These are phyloP conservation scores for Hypomyces perniciosus DNA, from an alignment of 2,329 filamentous ascomycete species.

Conservation along the genomic window DNA sequence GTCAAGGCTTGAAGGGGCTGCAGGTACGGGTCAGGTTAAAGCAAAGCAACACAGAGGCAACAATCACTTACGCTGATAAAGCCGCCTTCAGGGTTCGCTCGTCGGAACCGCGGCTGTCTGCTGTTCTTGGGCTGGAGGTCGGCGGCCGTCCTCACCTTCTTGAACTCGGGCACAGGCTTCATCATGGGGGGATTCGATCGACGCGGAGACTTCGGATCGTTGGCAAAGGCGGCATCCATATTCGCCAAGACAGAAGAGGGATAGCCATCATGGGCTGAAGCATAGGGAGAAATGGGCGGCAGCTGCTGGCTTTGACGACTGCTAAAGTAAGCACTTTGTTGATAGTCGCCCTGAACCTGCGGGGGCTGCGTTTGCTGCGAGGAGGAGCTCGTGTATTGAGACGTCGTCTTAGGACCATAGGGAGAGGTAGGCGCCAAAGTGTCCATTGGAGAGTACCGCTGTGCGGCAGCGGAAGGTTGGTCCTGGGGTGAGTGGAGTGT, in stretches of 20 bases:
- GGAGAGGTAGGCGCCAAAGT: slow-evolving; percentile 73
- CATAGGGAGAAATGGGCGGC: slow-evolving; percentile 65
- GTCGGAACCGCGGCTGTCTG: slow-evolving; percentile 79
- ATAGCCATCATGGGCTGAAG: slow-evolving; percentile 64
- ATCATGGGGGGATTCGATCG: slow-evolving; percentile 43
- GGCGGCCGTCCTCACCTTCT: slow-evolving; percentile 63
- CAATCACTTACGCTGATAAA: slow-evolving; percentile 79
- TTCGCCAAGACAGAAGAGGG: slow-evolving; percentile 65
- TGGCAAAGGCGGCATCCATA: slow-evolving; percentile 59
- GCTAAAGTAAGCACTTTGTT: slow-evolving; percentile 53
- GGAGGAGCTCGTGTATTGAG: slow-evolving; percentile 48
- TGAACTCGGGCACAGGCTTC: slow-evolving; percentile 79
- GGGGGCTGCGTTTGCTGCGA: slow-evolving; percentile 69
- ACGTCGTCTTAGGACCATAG: slow-evolving; percentile 60
- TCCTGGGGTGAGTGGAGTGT: slow-evolving; percentile 66
- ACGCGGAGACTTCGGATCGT: slow-evolving; percentile 53
- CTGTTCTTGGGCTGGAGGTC: slow-evolving; percentile 82
- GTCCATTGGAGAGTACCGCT: slow-evolving; percentile 96
- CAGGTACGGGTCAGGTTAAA: background rate
- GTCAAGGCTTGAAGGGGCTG: slow-evolving; percentile 94
- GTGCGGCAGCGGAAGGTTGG: slow-evolving; percentile 68
- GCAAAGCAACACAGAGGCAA: background rate
- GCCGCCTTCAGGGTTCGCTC: slow-evolving; percentile 92
- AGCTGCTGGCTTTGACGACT: slow-evolving; percentile 56
- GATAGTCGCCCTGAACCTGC: slow-evolving; percentile 53